A percentile compares a stretch with the other conserved stretches of the same genome.
These are phyloP conservation scores for Trichopus zeylanicus DNA, from an alignment of 116 monocot species.

Conservation along the genomic window DNA sequence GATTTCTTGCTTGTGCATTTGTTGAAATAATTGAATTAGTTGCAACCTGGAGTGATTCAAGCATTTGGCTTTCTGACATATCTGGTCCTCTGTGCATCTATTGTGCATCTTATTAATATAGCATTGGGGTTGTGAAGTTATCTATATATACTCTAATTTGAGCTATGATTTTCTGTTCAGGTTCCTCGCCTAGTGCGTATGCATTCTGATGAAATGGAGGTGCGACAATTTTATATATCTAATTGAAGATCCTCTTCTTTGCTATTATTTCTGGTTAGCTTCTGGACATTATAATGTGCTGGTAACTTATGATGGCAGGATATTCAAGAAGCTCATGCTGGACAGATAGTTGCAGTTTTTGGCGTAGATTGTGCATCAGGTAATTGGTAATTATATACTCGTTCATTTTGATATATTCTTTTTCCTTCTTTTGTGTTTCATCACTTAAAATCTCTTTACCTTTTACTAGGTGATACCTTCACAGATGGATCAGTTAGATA, in stretches of 20 bases:
- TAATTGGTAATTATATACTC: slow-evolving; percentile 2
- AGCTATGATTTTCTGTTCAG: slow-evolving; percentile 23
- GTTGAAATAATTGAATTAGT: no score
- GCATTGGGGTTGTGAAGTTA: neutral
- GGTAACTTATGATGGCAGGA: slow-evolving; percentile 40
- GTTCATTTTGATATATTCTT: slow-evolving; percentile 2
- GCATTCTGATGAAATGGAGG: slow-evolving; percentile 99
- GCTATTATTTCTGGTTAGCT: neutral
- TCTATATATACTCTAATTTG: neutral
- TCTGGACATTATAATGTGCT: slow-evolving; percentile 2
- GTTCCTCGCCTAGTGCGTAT: slow-evolving; percentile 92
- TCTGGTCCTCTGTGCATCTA: no score
- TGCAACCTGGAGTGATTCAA: no score
- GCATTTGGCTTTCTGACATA: no score
- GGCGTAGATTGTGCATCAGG: slow-evolving; percentile 99
- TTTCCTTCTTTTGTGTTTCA: neutral
- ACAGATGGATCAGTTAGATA: slow-evolving; percentile 95
- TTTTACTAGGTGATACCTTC: slow-evolving; percentile 83
- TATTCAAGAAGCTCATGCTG: slow-evolving; percentile 97
- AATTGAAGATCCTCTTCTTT: no score
- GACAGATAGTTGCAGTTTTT: slow-evolving; percentile 99
- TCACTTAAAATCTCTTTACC: slow-evolving; percentile 1
- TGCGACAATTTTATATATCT: slow-evolving; percentile 11
- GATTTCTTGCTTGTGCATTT: no score
- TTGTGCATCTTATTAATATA: no score